These are phyloP conservation scores for Nicotiana noctiflora DNA, from an alignment of 257 asterid genomes.

Conservation along the genomic window DNA sequence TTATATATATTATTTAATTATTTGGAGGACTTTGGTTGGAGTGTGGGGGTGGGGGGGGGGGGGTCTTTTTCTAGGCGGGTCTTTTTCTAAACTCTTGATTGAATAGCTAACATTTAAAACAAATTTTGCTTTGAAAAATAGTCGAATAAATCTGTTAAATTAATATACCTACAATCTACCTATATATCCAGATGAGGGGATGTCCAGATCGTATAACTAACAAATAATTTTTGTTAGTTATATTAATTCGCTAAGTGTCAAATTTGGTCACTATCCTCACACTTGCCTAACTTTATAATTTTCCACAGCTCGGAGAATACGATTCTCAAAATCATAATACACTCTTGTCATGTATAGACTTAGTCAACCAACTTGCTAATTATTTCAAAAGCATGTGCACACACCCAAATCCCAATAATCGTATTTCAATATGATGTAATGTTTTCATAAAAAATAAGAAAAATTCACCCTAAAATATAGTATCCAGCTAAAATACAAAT, in stretches of 20 bases:
- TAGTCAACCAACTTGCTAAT: constrained; percentile 1
- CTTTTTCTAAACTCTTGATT: not conserved
- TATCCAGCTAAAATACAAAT: too few species aligned
- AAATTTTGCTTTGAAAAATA: not conserved
- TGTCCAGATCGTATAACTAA: not conserved
- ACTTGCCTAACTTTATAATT: not conserved
- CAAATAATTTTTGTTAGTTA: not conserved
- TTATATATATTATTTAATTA: not conserved
- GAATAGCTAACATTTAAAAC: not conserved
- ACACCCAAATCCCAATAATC: not conserved
- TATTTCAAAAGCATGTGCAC: not conserved
- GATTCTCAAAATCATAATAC: not conserved
- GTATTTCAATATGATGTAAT: not conserved
- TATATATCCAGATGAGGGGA: not conserved
- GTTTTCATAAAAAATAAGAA: not conserved
- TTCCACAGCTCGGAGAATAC: not conserved
- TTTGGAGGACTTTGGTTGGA: too few species aligned
- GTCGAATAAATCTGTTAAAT: not conserved
- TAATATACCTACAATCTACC: not conserved
- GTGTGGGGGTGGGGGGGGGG: not conserved
- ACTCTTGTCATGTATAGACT: not conserved
- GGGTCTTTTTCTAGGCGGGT: not conserved
- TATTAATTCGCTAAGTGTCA: not conserved
- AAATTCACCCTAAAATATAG: not conserved
- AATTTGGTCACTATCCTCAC: not conserved